Conservation (phyloP, 208 protist species). For the Trypanosoma cruzi region DNA sequence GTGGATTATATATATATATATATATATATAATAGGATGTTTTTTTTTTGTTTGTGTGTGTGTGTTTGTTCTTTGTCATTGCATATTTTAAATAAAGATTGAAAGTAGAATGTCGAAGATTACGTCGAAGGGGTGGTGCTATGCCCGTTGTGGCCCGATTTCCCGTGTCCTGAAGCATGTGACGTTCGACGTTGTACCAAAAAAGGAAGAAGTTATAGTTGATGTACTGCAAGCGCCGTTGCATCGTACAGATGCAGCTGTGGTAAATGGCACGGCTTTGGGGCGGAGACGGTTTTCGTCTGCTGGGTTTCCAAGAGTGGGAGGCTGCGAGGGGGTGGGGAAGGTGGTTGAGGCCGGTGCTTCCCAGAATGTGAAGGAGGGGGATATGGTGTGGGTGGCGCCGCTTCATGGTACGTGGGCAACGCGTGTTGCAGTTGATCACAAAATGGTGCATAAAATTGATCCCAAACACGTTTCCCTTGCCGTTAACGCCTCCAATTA, state of each 20-base stretch:
- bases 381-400: conserved; percentile 76
- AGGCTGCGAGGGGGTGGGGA: conserved; percentile 71
- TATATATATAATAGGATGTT: too few species aligned
- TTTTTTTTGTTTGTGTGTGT: too few species aligned
- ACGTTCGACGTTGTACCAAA: conserved; percentile 48
- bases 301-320: conserved; percentile 50
- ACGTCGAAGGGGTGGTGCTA: conserved; percentile 69
- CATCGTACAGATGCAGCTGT: conserved; percentile 72
- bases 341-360: conserved; percentile 33
- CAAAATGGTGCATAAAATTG: conserved; percentile 55
- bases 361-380: conserved; percentile 54
- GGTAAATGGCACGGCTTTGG: conserved; percentile 69
- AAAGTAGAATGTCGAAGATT: conserved; percentile 57
- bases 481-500: conserved; percentile 74
- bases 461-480: conserved; percentile 43
- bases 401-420: conserved; percentile 72
- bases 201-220: conserved; percentile 59
- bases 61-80: too few species aligned
- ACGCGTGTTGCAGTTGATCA: conserved; percentile 45
- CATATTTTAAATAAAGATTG: too few species aligned
- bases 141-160: conserved; percentile 59
- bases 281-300: conserved; percentile 42
- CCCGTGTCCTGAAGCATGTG: conserved; percentile 47
- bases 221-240: conserved; percentile 58
- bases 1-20: too few species aligned